These are phyloP conservation scores for Xylaria sp. DNA, from an alignment of 2,329 filamentous ascomycete species.

Conservation along the genomic window DNA sequence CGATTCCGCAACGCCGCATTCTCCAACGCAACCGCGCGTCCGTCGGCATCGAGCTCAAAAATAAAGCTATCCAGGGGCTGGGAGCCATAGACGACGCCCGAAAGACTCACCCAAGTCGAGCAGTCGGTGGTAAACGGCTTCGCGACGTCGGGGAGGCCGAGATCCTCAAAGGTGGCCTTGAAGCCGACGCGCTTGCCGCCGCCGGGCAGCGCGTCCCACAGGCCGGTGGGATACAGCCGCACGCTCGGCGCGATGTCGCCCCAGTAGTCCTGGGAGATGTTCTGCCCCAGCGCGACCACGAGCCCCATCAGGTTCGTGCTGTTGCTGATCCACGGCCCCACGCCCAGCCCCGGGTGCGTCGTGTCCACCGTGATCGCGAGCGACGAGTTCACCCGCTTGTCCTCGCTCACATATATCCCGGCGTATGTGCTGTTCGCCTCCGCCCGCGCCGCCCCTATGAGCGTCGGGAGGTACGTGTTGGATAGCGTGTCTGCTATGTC, in stretches of 20 bases:
- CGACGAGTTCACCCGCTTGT: constrained; percentile 38
- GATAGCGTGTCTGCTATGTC: constrained; percentile 42
- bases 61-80: constrained; percentile 39
- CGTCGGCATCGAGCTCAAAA: constrained; percentile 36
- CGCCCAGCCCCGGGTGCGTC: constrained; percentile 38
- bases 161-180: constrained; percentile 44
- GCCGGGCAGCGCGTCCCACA: constrained; percentile 34
- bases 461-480: constrained; percentile 39
- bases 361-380: constrained; percentile 38
- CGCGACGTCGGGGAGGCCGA: constrained; percentile 26
- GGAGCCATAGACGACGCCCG: constrained; percentile 37
- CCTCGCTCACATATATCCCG: constrained; percentile 34
- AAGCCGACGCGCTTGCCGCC: constrained; percentile 41
- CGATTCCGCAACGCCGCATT: constrained; percentile 36
- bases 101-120: constrained; percentile 35
- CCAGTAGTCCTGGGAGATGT: constrained; percentile 30
- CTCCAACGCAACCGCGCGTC: constrained; percentile 35
- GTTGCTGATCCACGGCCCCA: constrained; percentile 43
- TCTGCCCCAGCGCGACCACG: constrained; percentile 31
- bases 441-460: constrained; percentile 35
- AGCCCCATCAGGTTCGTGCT: constrained; percentile 42
- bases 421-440: constrained; percentile 38
- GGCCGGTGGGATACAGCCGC: constrained; percentile 42
- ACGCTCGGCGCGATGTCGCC: constrained; percentile 35
- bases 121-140: constrained; percentile 37